Evolutionary conservation across 345 rosid species (phyloP).

Genomic region (Schrenkiella parvula): DNA sequence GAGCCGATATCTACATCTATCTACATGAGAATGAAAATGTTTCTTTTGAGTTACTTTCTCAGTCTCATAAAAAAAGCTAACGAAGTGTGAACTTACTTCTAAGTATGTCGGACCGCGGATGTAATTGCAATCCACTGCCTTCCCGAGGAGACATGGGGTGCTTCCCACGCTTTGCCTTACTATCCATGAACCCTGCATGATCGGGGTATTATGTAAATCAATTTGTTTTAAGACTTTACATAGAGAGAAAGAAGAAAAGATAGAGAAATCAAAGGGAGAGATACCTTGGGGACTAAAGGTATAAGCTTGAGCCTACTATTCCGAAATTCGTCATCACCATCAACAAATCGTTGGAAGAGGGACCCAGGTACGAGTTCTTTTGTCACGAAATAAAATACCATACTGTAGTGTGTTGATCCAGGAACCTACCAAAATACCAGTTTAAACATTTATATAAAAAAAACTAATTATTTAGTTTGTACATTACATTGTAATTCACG

Average conservation of each 20-base stretch:
- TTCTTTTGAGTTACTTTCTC: neutral
- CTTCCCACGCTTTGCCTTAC: constrained; percentile 99
- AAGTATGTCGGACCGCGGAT: constrained; percentile 79
- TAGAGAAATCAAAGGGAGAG: neutral
- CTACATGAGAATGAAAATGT: constrained; percentile 32
- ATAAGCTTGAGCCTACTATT: constrained; percentile 96
- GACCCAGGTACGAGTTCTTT: constrained; percentile 66
- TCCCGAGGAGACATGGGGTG: constrained; percentile 94
- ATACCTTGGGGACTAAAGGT: constrained; percentile 93
- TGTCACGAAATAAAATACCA: constrained; percentile 89
- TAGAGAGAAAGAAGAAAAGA: neutral
- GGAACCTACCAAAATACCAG: constrained; percentile 58
- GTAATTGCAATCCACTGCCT: constrained; percentile 95
- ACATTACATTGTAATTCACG: neutral
- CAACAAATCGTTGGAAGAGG: constrained; percentile 89
- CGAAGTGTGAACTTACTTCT: constrained; percentile 47
- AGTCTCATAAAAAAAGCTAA: neutral
- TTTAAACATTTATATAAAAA: neutral
- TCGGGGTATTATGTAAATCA: neutral
- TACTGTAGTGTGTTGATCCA: constrained; percentile 92
- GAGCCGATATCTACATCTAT: constrained; percentile 97
- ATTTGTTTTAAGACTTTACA: neutral
- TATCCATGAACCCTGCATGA: constrained; percentile 93
- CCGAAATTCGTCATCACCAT: constrained; percentile 97
- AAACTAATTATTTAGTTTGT: neutral